Base-by-base conservation (phyloP, 805 yeast species). In the Ogataea methanolica region DNA sequence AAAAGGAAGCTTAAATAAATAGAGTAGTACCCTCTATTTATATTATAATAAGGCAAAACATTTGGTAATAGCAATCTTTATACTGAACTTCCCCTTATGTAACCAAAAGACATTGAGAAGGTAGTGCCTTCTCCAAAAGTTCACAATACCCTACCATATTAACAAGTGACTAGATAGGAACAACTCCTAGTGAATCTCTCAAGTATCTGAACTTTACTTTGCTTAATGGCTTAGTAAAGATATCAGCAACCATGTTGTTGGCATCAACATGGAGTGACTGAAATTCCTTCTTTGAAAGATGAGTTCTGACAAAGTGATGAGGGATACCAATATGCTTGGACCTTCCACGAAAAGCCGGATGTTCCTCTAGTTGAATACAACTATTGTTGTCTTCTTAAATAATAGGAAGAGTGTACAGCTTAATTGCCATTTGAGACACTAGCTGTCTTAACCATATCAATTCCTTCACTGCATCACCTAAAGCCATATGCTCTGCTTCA, bases 401-500 rank as follows among this genome's bases (percentile, higher is more conserved):
- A 12, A 43, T 45, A 1, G 46, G 41, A 16, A 37, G 8, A 4
- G 39, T 22, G 3, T 37, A 21, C 19, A 33, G 26, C 9, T 4
- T 17, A 19, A 44, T 36, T 11, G 23, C 4, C 6, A 42, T 2
- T 36, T 50, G 48, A 17, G 46, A 51, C 34, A 50, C 29, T 14
- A 48, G 34, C 19, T 46, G 47, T 31, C 31, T 26, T 17, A 53
- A 33, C 53, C 55, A 51, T 8, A 40, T 15, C 2, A 37, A 16
- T 39, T 53, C 51, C 33, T 47, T 53, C 16, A 40, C 48, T 6
- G 49, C 43, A 17, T 51, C 51, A 22, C 41, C 29, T 12, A 47
- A 19, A 2, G 49, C 50, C 34, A 52, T 41, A 33, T 51, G 49
- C 36, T 57, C 54, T 26, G 56, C 52, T 45, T 51, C 54, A 9